Percentiles rank a stretch among this genome's conserved stretches.
These are phyloP conservation scores for Saraca asoca DNA, from an alignment of 331 rosid species.

Conservation along the genomic window DNA sequence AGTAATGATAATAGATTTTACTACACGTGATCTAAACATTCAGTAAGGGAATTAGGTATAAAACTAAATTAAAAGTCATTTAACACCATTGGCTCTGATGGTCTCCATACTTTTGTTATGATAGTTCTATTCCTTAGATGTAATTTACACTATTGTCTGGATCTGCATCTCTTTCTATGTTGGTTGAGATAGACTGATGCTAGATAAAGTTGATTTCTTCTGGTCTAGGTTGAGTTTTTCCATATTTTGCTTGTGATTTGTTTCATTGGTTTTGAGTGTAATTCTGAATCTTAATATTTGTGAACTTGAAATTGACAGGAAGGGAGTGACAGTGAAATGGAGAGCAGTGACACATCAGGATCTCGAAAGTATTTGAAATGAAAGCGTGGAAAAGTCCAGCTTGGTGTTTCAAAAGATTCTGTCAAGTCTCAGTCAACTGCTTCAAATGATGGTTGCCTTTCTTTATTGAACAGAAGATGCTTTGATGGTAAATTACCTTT, in stretches of 20 bases:
- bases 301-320: slow-evolving; percentile 53
- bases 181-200: slow-evolving; percentile 21
- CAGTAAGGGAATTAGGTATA: too few relatives aligned
- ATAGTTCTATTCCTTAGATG: too few relatives aligned
- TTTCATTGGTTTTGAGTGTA: slow-evolving; percentile 17
- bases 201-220: slow-evolving; percentile 1
- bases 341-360: slow-evolving; percentile 60
- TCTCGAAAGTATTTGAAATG: slow-evolving; percentile 51
- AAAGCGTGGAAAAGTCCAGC: slow-evolving; percentile 55
- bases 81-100: too few relatives aligned
- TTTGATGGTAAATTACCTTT: slow-evolving; percentile 57
- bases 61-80: too few relatives aligned
- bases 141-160: too few relatives aligned
- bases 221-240: slow-evolving; percentile 18
- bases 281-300: slow-evolving; percentile 29
- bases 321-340: slow-evolving; percentile 70
- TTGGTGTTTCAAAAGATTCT: slow-evolving; percentile 45
- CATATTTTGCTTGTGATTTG: slow-evolving; percentile 5
- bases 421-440: slow-evolving; percentile 50
- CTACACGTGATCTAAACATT: too few relatives aligned
- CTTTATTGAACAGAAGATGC: slow-evolving; percentile 60
- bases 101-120: too few relatives aligned
- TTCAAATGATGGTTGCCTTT: slow-evolving; percentile 62
- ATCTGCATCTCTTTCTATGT: slow-evolving; percentile 18
- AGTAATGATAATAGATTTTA: too few relatives aligned